Base-by-base conservation (phyloP, 2,329 filamentous ascomycete genomes). In the Epicoccum sorghinum region DNA sequence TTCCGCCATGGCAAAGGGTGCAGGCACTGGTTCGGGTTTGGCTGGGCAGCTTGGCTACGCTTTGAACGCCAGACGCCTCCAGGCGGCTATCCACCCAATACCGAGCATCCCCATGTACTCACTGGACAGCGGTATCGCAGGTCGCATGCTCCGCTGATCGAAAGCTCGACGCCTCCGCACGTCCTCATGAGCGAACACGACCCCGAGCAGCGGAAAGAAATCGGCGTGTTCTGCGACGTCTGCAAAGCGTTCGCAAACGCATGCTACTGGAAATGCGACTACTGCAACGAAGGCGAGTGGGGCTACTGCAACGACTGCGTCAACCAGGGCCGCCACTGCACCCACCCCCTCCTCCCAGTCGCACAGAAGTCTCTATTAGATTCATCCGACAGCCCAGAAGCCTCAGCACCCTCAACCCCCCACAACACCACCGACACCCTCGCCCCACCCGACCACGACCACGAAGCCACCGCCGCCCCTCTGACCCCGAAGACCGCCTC, bases 201-300 rank as follows among this genome's bases (percentile, higher is more conserved):
- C 68, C 89, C 90, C 0, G 77, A 79, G 4, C 81, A 82, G 35
- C 81, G 90, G 23, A 76, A 95, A 0, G 86, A 95, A 73, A 87
- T 84, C 47, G 93, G 93, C 18, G 87, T 90, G 5, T 97, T 97
- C 73, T 98, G 93, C 71, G 86, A 89, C 33, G 83, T 83, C 42
- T 97, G 93, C 71, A 79, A 83, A 14, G 79, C 83, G 0, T 89
- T 86, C 79, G 83, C 91, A 0, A 93, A 96, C 65, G 84, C 88
- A 46, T 95, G 91, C 74, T 96, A 90, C 75, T 98, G 93, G 93
- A 87, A 90, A 58, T 98, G 93, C 72, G 86, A 89, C 55, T 73
- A 82, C 24, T 98, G 93, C 76, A 96, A 96, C 65, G 87, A 95
- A 58, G 93, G 91, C 4, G 93, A 96, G 68, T 98, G 93, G 93